A percentile compares a stretch with the other conserved stretches of the same genome.
Evolutionary conservation across 176 grass and related monocot species (phyloP).

Genomic region (Panicum miliaceum): DNA sequence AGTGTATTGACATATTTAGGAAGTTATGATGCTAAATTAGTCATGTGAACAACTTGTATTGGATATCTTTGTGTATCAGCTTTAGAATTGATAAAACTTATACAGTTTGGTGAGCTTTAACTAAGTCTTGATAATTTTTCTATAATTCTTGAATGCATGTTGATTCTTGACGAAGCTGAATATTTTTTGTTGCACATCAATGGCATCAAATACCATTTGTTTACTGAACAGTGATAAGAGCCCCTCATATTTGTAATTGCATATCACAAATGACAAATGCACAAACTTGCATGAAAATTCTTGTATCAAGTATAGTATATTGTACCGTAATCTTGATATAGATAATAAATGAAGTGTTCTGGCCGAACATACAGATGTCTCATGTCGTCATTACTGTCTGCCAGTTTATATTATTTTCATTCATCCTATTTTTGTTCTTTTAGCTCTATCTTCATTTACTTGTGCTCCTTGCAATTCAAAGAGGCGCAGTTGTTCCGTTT

Average conservation of each 20-base stretch:
- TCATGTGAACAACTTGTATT: neutral
- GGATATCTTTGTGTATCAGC: neutral
- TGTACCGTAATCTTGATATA: neutral
- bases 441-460: neutral
- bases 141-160: neutral
- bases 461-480: neutral
- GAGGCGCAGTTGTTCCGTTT: too few species aligned
- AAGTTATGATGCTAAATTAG: neutral
- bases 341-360: neutral
- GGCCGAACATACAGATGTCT: neutral
- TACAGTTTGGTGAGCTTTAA: neutral
- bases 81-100: neutral
- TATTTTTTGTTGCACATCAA: neutral
- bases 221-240: neutral
- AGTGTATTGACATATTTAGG: neutral
- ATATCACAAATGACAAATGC: neutral
- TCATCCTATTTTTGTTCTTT: conserved; percentile 12
- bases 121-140: neutral
- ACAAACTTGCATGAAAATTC: neutral
- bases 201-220: neutral
- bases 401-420: neutral
- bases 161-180: neutral
- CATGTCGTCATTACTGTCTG: neutral
- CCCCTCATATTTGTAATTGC: neutral
- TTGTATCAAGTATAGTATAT: neutral